phyloP scores from a whole-genome alignment of 805 yeast genomes.

The Candida piceae region DNA sequence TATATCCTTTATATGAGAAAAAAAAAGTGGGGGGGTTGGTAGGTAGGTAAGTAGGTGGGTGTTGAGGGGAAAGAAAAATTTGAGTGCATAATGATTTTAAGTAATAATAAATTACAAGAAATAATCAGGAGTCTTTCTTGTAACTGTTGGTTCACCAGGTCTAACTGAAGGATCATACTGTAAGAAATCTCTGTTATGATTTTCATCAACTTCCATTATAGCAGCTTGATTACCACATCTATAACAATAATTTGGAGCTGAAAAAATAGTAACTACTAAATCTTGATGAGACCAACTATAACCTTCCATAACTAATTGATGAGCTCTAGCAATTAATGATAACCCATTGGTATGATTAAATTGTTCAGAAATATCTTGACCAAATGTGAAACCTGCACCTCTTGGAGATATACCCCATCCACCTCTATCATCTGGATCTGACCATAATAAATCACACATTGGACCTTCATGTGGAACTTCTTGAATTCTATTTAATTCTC shows the following conservation, averaged over 20 bases:
- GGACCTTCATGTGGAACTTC: slow-evolving; percentile 98
- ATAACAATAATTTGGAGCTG: slow-evolving; percentile 95
- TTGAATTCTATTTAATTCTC: slow-evolving; percentile 86
- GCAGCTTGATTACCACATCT: slow-evolving; percentile 99
- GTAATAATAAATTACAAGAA: slow-evolving; percentile 51
- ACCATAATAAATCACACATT: slow-evolving; percentile 95
- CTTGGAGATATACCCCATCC: slow-evolving; percentile 98
- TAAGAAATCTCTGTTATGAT: slow-evolving; percentile 82
- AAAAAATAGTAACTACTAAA: slow-evolving; percentile 86
- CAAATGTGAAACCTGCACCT: slow-evolving; percentile 98
- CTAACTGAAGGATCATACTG: slow-evolving; percentile 96
- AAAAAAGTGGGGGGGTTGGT: neutral
- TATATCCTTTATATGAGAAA: too few species aligned
- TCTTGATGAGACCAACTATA: slow-evolving; percentile 94
- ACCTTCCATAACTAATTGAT: slow-evolving; percentile 97
- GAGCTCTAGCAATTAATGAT: slow-evolving; percentile 86
- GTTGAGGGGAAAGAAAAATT: neutral
- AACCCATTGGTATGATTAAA: slow-evolving; percentile 88
- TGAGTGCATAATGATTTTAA: neutral
- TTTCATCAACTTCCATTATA: slow-evolving; percentile 95
- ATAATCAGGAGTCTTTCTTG: slow-evolving; percentile 95
- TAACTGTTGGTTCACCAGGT: slow-evolving; percentile 97
- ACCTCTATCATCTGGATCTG: slow-evolving; percentile 96
- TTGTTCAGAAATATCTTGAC: slow-evolving; percentile 90
- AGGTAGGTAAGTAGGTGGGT: neutral